Evolutionary conservation across 768 basidiomycete species (phyloP).

Genomic region (Rubroboletus satanas): DNA sequence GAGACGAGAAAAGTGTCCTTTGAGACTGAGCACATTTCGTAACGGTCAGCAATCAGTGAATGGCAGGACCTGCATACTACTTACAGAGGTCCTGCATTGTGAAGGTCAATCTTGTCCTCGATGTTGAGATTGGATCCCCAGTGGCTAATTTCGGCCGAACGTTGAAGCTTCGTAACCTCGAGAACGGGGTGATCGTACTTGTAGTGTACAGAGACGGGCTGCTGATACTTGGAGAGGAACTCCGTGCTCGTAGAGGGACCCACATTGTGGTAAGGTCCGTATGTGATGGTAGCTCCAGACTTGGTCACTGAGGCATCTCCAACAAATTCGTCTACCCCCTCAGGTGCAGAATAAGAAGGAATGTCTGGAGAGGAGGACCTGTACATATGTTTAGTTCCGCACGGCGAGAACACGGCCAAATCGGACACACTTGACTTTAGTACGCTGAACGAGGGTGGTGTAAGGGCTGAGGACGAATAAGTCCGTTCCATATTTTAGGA

Average conservation of each 20-base stretch:
- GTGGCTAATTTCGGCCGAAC: conserved; percentile 88
- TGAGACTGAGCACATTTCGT: conserved; percentile 53
- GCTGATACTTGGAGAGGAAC: conserved; percentile 61
- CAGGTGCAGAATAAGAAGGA: conserved; percentile 67
- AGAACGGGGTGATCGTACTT: conserved; percentile 77
- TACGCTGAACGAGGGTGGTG: conserved; percentile 72
- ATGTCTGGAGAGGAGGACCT: conserved; percentile 74
- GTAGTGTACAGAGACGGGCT: conserved; percentile 73
- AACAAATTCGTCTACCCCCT: conserved; percentile 55
- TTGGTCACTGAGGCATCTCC: conserved; percentile 61
- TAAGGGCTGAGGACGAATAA: conserved; percentile 86
- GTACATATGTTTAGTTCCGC: conserved; percentile 3
- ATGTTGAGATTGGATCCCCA: conserved; percentile 96
- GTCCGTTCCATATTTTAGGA: conserved; percentile 70
- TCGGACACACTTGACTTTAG: conserved; percentile 73
- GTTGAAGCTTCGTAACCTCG: conserved; percentile 66
- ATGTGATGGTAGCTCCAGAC: conserved; percentile 77
- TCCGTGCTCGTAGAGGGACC: conserved; percentile 54
- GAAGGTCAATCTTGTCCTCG: conserved; percentile 80
- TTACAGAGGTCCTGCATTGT: conserved; percentile 87
- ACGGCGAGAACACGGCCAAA: background rate
- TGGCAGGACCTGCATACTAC: conserved; percentile 29
- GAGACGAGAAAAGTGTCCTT: conserved; percentile 93
- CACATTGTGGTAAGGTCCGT: conserved; percentile 82
- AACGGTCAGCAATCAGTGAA: background rate